Conservation (phyloP, 768 basidiomycete genomes). For the Leccinum fibrillosum region DNA sequence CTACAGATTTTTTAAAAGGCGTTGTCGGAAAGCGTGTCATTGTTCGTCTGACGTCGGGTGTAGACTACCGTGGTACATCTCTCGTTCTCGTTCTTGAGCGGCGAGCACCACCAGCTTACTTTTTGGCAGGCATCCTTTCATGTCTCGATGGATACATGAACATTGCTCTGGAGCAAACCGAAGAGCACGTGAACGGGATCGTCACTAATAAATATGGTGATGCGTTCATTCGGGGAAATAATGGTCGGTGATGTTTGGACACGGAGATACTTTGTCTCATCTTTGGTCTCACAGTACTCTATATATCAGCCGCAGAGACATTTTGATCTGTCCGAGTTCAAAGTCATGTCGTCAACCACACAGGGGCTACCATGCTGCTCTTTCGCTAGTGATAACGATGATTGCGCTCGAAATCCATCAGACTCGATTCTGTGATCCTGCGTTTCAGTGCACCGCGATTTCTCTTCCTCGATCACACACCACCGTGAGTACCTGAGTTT, state of each 20-base stretch:
- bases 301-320: slow-evolving; percentile 71
- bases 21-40: slow-evolving; percentile 96
- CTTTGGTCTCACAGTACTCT: slow-evolving; percentile 50
- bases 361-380: background rate
- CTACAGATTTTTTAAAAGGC: slow-evolving; percentile 90
- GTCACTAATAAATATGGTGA: slow-evolving; percentile 91
- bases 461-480: background rate
- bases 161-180: slow-evolving; percentile 95
- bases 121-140: slow-evolving; percentile 73
- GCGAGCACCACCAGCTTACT: background rate
- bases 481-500: background rate
- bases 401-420: background rate
- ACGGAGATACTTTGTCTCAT: background rate
- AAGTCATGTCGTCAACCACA: background rate
- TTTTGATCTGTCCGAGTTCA: slow-evolving; percentile 34
- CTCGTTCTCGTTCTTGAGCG: background rate
- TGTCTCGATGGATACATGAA: slow-evolving; percentile 99
- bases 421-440: background rate
- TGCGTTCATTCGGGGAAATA: slow-evolving; percentile 93
- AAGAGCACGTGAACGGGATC: slow-evolving; percentile 88
- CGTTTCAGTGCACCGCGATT: background rate
- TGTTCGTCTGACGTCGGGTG: slow-evolving; percentile 86
- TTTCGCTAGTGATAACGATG: background rate
- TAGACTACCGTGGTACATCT: slow-evolving; percentile 83
- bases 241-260: slow-evolving; percentile 49